Base-by-base conservation (phyloP, 1,284 basidiomycete genomes). In the Ceratorhiza oryzae-sativae region DNA sequence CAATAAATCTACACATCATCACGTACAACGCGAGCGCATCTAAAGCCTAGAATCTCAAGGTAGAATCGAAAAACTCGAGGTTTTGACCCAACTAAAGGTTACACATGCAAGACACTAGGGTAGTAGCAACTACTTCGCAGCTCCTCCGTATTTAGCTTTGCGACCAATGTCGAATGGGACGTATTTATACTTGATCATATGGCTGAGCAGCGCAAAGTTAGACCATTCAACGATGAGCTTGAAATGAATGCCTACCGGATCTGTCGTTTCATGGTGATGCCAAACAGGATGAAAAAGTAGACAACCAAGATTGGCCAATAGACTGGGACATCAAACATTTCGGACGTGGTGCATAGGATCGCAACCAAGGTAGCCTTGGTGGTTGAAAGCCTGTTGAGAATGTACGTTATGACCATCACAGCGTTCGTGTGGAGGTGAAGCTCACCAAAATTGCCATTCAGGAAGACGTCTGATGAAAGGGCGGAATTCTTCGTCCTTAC, bases 181-280 rank as follows among this genome's bases (percentile, higher is more conserved):
- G 81, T 94, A 97, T 80, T 93, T 95, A 85, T 98, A 98, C 82
- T 97, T 97, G 85, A 97, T 93, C 97, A 98, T 98, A 82, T 98
- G 97, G 78, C 94, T 96, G 79, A 10, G n/a, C n/a, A 51, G 61
- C 46, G 34, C 30, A 32, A 48, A 34, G 34, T 45, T 41, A 46
- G 34, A 39, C n/a, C 32, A 39, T 18, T 39, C 67, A 45, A 42
- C n/a, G 1, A n/a, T 34, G 1, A n/a, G n/a, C 12, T 32, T 68
- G 75, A 27, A 5, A 42, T 27, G 45, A 46, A n/a, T 1, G 87
- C 94, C 77, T 79, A 96, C 94, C 92, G 93, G 78, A 97, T 94
- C 82, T 96, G 94, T 76, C 94, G 85, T 75, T 94, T 86, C 94
- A 97, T 96, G 15, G 94, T 96, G 76, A 97, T 83, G 25, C 90